Evolutionary conservation across 768 basidiomycete species (phyloP), one percentile per base, ranked within the genome.

Genomic region (Agrocybe praecox): DNA sequence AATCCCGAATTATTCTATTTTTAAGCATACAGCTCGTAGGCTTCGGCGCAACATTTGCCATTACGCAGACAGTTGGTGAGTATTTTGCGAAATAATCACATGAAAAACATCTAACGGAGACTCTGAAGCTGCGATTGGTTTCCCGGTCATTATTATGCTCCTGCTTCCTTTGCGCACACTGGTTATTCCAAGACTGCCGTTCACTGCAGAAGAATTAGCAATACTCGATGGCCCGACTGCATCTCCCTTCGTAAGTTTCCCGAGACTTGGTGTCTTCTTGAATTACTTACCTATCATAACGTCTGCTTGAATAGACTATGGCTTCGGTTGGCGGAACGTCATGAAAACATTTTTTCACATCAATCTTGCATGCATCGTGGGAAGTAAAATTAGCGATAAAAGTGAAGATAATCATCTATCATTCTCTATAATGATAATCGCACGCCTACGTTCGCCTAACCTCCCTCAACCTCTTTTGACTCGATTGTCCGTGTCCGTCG

Each of bases 211-310:
- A 58, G 96, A 97, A 66, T 73, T 98, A 36, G 77, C 77, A 2
- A 88, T 94, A 19, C 79, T 98, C n/a, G 96, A 97, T 68, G 89
- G 91, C 2, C 91, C 94, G 0, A 89, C 92, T 0, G 95, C 96
- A 11, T 93, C 91, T 14, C 81, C 86, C n/a, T 91, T 90, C 62
- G 90, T 92, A 64, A 76, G 90, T 45, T 22, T 14, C 36, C n/a
- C 14, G 36, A 40, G 36, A 14, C 24, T 5, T 53, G 81, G 83
- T 58, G 80, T 79, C 1, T 85, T 87, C 69, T 21, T 54, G 24
- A 29, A 26, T 19, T 9, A 2, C 26, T 1, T 10, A 8, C 19
- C n/a, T 33, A 46, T 46, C 22, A 12, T 46, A n/a, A 12, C 21
- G 12, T 15, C 23, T 26, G 42, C 17, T 42, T 49, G 6, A 33